Evolutionary conservation across 192 early-diverging fungal genomes (phyloP), one percentile per base, ranked within the genome.

Genomic region (Backusella tarrabulga): DNA sequence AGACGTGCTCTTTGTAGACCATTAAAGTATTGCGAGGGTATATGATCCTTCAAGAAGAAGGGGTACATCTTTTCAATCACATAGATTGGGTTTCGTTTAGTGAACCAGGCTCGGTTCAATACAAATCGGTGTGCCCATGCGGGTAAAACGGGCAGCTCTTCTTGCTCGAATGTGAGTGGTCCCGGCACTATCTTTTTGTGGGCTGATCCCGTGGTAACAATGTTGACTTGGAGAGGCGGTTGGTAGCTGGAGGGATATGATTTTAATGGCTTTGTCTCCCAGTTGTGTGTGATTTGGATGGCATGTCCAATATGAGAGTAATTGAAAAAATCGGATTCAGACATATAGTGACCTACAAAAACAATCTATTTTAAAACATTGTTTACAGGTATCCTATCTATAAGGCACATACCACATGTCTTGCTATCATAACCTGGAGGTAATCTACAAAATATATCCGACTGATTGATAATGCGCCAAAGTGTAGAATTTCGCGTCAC

Each of bases 391-490:
- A 56, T 34, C 17, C 23, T 50, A 1, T 73, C 36, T 34, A 34
- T 9, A 40, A 17, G n/a, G 3, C 52, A 23, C 3, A 35, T 44
- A 29, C 67, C 44, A 60, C 79, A 23, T 14, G 38, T 67, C 14
- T 71, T 78, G 67, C 82, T 69, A n/a, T 82, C 75, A 38, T 72
- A 80, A 12, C 82, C 77, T 29, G 77, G 82, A 19, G 87, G 85
- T 36, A 86, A 26, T 34, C 56, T 71, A 11, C 78, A 69, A 29
- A 86, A 42, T 41, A 88, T 81, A 72, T 88, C 87, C 11, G 72
- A 80, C 63, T 86, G 76, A 60, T 81, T 72, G 8, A 85, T 76
- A 2, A 88, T 71, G 15, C 87, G 83, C 80, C 86, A 88, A 9
- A 80, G 74, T 0, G 81, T 85, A 2, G 77, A 80, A 3, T 32